A percentile compares a stretch with the other conserved stretches of the same genome.
phyloP scores from a whole-genome alignment of 202 grass and related monocot genomes.

The Miscanthus sacchariflorus region DNA sequence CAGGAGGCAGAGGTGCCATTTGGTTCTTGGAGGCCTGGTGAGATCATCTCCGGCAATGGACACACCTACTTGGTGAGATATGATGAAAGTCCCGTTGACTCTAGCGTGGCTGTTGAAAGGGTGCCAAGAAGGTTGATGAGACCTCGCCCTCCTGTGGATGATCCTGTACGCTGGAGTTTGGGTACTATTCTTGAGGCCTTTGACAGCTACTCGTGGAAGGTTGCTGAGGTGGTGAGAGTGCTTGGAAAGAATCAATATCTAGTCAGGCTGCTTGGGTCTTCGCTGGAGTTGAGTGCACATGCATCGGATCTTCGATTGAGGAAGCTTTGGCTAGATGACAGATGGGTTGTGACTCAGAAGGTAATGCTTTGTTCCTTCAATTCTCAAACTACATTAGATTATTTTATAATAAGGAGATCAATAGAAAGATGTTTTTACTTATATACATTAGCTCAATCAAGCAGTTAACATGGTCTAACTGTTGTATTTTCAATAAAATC shows the following conservation, averaged over 20 bases:
- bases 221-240: conserved; percentile 55
- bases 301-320: conserved; percentile 58
- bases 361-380: conserved; percentile 54
- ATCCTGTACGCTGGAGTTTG: conserved; percentile 44
- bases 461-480: conserved; percentile 5
- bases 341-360: conserved; percentile 73
- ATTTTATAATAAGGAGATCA: conserved; percentile 9
- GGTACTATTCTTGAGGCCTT: conserved; percentile 79
- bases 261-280: conserved; percentile 62
- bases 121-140: conserved; percentile 72
- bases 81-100: conserved; percentile 36
- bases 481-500: conserved; percentile 6
- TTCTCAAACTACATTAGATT: conserved; percentile 1
- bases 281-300: conserved; percentile 53
- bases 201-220: conserved; percentile 84
- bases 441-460: conserved; percentile 6
- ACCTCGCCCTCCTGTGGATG: conserved; percentile 47
- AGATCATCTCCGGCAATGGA: conserved; percentile 85
- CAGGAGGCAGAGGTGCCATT: conserved; percentile 53
- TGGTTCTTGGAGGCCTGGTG: conserved; percentile 75
- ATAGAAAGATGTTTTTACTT: conserved; percentile 11
- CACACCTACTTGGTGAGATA: conserved; percentile 74
- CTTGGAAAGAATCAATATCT: conserved; percentile 55
- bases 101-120: conserved; percentile 52
- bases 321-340: conserved; percentile 68